phyloP scores from a whole-genome alignment of 2,329 filamentous ascomycete genomes.

The Fusarium neocosmosporiellum region DNA sequence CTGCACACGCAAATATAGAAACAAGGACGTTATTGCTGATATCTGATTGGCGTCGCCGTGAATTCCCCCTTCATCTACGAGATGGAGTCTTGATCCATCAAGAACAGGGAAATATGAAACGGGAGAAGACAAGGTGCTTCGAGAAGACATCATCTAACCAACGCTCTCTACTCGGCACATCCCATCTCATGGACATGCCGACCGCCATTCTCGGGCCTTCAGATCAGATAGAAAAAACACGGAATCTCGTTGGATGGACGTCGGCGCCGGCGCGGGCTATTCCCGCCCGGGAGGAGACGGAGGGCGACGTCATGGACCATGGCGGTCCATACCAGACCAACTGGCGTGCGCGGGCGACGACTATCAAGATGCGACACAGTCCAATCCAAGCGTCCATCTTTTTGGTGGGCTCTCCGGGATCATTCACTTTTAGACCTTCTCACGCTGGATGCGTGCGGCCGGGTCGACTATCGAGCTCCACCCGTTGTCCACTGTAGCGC shows the following conservation, averaged over 20 bases:
- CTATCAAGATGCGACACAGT: background rate
- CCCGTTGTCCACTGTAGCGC: conserved; percentile 10
- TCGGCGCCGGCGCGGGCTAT: conserved; percentile 3
- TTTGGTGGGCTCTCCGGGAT: conserved; percentile 1
- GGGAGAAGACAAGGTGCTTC: conserved; percentile 4
- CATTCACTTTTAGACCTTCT: conserved; percentile 1
- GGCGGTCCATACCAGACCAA: background rate
- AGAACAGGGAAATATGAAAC: conserved; percentile 22
- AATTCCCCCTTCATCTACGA: background rate
- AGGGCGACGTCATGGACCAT: conserved; percentile 4
- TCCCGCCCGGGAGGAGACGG: background rate
- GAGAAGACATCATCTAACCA: background rate
- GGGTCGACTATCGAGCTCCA: conserved; percentile 31
- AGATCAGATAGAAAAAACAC: background rate
- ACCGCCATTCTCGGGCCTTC: background rate
- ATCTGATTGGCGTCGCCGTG: conserved; percentile 9
- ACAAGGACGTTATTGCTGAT: background rate
- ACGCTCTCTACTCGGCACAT: background rate
- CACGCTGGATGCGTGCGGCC: conserved; percentile 33
- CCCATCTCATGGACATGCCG: background rate
- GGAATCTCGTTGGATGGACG: conserved; percentile 2
- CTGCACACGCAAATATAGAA: background rate
- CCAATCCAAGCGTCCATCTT: conserved; percentile 1
- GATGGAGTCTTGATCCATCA: conserved; percentile 5
- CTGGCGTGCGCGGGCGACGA: background rate